phyloP scores from a whole-genome alignment of 129 eudicot species.

The Rutidosis leptorrhynchoides region DNA sequence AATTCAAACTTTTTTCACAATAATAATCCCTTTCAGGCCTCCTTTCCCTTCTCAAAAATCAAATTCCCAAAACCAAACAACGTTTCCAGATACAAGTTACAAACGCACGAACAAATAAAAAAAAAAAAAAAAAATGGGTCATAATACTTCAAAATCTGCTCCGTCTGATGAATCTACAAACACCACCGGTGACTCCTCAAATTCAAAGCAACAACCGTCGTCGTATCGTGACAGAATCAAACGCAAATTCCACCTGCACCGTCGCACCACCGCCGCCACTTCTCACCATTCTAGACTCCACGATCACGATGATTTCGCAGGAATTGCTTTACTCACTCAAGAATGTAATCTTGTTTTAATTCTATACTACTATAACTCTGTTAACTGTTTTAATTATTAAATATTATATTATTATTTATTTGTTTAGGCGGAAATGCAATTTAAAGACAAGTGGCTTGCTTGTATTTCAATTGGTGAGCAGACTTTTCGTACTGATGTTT shows the following conservation, averaged over 20 bases:
- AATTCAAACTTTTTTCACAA: too few relatives aligned
- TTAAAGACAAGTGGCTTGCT: constrained; percentile 93
- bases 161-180: too few relatives aligned
- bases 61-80: too few relatives aligned
- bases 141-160: too few relatives aligned
- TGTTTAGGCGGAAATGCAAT: constrained; percentile 76
- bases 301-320: constrained; percentile 61
- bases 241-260: constrained; percentile 45
- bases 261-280: constrained; percentile 21
- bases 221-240: constrained; percentile 30
- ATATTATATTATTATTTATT: background rate
- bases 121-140: too few relatives aligned
- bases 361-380: background rate
- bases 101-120: too few relatives aligned
- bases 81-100: too few relatives aligned
- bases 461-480: constrained; percentile 89
- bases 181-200: too few relatives aligned
- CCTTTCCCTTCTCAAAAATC: too few relatives aligned
- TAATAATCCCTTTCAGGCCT: too few relatives aligned
- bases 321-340: constrained; percentile 70
- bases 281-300: constrained; percentile 27
- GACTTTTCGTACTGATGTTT: constrained; percentile 61
- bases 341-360: constrained; percentile 19
- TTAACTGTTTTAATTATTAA: background rate
- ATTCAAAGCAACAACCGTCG: constrained; percentile 31